Conservation (phyloP, 2,329 filamentous ascomycete genomes). For the Incumbomyces delicatus region DNA sequence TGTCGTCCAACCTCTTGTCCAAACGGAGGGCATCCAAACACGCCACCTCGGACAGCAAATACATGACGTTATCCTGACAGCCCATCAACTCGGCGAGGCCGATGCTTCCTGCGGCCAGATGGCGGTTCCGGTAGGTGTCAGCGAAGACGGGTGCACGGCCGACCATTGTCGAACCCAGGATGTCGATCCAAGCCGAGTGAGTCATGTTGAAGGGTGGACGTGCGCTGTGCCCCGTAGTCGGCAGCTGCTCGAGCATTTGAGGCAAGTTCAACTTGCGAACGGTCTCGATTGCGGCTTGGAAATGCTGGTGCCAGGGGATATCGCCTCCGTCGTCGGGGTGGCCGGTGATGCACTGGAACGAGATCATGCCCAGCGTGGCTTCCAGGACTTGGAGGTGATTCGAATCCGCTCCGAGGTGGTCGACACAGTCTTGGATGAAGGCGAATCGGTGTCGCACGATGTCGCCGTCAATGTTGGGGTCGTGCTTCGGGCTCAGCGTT, state of each 20-base stretch:
- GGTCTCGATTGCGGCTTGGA: slow-evolving; percentile 77
- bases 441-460: slow-evolving; percentile 87
- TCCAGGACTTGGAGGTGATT: slow-evolving; percentile 84
- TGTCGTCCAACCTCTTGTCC: slow-evolving; percentile 68
- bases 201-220: slow-evolving; percentile 92
- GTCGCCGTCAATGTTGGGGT: slow-evolving; percentile 71
- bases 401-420: slow-evolving; percentile 67
- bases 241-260: slow-evolving; percentile 49
- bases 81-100: slow-evolving; percentile 92
- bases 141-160: slow-evolving; percentile 79
- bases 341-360: slow-evolving; percentile 89
- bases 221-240: slow-evolving; percentile 30
- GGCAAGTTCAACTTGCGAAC: slow-evolving; percentile 78
- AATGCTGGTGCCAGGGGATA: slow-evolving; percentile 95
- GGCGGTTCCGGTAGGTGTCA: slow-evolving; percentile 91
- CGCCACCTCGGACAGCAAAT: slow-evolving; percentile 92
- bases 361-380: slow-evolving; percentile 87
- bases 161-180: slow-evolving; percentile 85
- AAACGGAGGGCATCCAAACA: slow-evolving; percentile 84
- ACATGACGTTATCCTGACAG: slow-evolving; percentile 95
- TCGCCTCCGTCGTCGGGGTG: slow-evolving; percentile 75
- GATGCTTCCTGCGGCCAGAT: slow-evolving; percentile 55
- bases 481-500: slow-evolving; percentile 37
- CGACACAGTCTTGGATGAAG: slow-evolving; percentile 76
- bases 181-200: slow-evolving; percentile 89